These are phyloP conservation scores for Cercophora samala DNA, from an alignment of 495 filamentous ascomycete species.

Conservation along the genomic window DNA sequence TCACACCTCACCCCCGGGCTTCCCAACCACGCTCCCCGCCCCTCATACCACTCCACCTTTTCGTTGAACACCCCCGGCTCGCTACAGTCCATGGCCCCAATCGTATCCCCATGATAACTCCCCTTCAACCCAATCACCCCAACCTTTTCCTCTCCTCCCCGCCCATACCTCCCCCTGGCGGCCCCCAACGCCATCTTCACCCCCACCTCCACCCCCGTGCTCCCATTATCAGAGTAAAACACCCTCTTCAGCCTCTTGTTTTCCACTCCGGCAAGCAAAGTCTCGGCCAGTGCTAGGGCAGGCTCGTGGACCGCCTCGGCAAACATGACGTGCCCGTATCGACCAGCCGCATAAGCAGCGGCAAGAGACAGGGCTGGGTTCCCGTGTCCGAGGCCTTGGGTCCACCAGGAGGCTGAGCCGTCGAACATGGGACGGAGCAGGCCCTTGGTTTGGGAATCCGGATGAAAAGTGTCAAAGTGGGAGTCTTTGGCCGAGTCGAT, in stretches of 20 bases:
- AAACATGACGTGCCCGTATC: constrained; percentile 85
- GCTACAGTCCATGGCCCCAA: constrained; percentile 75
- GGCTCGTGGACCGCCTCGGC: constrained; percentile 69
- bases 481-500: constrained; percentile 76
- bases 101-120: constrained; percentile 78
- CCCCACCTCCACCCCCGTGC: constrained; percentile 74
- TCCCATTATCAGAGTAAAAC: constrained; percentile 78
- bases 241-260: constrained; percentile 62
- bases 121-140: constrained; percentile 68
- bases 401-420: constrained; percentile 83
- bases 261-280: constrained; percentile 50
- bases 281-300: constrained; percentile 60
- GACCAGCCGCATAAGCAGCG: constrained; percentile 73
- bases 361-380: constrained; percentile 63
- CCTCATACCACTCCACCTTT: constrained; percentile 76
- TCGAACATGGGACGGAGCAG: constrained; percentile 64
- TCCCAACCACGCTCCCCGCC: constrained; percentile 71
- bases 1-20: constrained; percentile 65
- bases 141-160: constrained; percentile 51
- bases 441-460: constrained; percentile 6
- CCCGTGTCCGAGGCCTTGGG: constrained; percentile 74
- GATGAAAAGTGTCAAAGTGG: constrained; percentile 60
- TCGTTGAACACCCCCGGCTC: constrained; percentile 70
- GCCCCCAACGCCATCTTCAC: constrained; percentile 75
- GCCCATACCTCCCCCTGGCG: constrained; percentile 59